Evolutionary conservation across 352 stramenopile species (phyloP), one percentile per base, ranked within the genome.

Genomic region (Peronospora farinosa): DNA sequence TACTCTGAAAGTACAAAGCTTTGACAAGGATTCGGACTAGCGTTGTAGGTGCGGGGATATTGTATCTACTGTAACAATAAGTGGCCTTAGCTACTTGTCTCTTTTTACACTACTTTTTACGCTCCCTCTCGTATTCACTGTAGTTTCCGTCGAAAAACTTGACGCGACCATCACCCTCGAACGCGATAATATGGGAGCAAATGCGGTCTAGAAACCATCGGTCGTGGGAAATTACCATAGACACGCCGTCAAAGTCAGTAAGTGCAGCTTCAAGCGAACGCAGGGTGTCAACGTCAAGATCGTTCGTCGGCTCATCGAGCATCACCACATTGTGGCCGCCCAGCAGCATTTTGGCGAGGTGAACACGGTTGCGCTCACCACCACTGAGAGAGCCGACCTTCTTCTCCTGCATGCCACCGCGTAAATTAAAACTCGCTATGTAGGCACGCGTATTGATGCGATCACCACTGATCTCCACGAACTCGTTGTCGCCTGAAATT

Each of bases 181-280:
- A 94, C 47, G 84, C 66, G 40, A 94, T 72, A 55, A 92, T 92
- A 64, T 94, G 84, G 41, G 81, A 89, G 53, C 80, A 90, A 56
- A 92, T 91, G 45, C 84, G 84, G 62, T 98, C 97, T 23, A 99
- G 68, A 67, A 98, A 98, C 54, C 82, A 92, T 30, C 95, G 83
- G 67, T 98, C 95, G 70, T 98, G 95, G 39, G 85, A 97, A 40
- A 98, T 96, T 2, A 98, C 82, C 59, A 97, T 84, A 11, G 92
- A 84, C 15, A 96, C 97, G 51, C 97, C 91, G 42, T 82, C 74
- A 48, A 96, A 97, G 8, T 88, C 64, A 13, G 65, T 63, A 0
- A 97, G 74, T 62, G 90, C 92, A 6, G 78, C 65, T 48, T 96
- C 81, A 17, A 97, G 74, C 49, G 87, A 96, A 4, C 82, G 78